Percentiles rank a stretch among this genome's conserved stretches.
phyloP scores from a whole-genome alignment of 306 rosid genomes.

The Adenanthera pavonina region DNA sequence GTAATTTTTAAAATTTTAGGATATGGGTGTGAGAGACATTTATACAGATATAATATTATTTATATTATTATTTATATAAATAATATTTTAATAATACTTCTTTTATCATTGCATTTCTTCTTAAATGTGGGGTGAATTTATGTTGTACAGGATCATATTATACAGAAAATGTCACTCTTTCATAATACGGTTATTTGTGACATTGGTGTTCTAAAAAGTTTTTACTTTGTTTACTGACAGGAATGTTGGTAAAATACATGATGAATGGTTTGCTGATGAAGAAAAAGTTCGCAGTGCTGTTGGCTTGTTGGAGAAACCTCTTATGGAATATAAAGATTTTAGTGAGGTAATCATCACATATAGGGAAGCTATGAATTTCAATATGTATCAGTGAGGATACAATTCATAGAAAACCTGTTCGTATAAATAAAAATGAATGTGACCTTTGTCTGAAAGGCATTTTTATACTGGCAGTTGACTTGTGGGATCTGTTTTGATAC shows the following conservation, averaged over 20 bases:
- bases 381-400: neutral
- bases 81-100: neutral
- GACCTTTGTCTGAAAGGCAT: slow-evolving; percentile 10
- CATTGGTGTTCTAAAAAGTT: slow-evolving; percentile 19
- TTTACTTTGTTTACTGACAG: slow-evolving; percentile 37
- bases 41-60: too few species aligned
- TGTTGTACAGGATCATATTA: neutral
- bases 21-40: too few species aligned
- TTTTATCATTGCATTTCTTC: neutral
- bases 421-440: neutral
- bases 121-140: neutral
- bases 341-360: slow-evolving; percentile 49
- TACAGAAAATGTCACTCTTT: neutral
- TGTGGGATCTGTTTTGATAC: slow-evolving; percentile 62
- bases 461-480: slow-evolving; percentile 32
- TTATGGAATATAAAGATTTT: slow-evolving; percentile 43
- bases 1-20: too few species aligned
- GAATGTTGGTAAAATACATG: slow-evolving; percentile 74
- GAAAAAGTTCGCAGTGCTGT: slow-evolving; percentile 65
- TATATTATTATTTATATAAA: too few species aligned
- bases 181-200: neutral
- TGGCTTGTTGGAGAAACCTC: slow-evolving; percentile 60
- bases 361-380: slow-evolving; percentile 16
- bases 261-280: slow-evolving; percentile 79
- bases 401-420: neutral